These are phyloP conservation scores for Schizopora paradoxa DNA, from an alignment of 1,284 basidiomycete species.

Conservation along the genomic window DNA sequence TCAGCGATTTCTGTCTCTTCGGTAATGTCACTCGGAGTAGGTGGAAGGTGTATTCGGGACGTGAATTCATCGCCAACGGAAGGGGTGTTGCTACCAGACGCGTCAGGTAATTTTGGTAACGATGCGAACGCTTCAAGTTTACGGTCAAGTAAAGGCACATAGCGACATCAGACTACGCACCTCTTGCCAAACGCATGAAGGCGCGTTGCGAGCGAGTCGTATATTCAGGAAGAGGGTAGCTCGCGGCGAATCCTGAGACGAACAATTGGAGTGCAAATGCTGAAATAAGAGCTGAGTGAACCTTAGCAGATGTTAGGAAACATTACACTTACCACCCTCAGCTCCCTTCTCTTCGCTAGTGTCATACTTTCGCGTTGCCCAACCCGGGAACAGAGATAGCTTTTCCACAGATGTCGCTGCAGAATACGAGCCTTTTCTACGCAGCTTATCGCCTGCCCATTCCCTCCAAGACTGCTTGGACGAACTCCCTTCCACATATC, in stretches of 20 bases:
- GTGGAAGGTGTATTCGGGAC: slow-evolving; percentile 53
- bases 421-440: slow-evolving; percentile 22
- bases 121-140: slow-evolving; percentile 51
- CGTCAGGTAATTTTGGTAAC: slow-evolving; percentile 46
- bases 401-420: slow-evolving; percentile 27
- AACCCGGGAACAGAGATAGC: slow-evolving; percentile 37
- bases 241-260: slow-evolving; percentile 71
- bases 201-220: slow-evolving; percentile 70
- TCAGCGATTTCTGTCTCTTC: slow-evolving; percentile 52
- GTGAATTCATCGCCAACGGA: slow-evolving; percentile 16
- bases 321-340: slow-evolving; percentile 17
- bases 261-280: slow-evolving; percentile 67
- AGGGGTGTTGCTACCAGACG: slow-evolving; percentile 10
- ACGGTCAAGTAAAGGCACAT: slow-evolving; percentile 9
- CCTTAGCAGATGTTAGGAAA: background rate
- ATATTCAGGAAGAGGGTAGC: slow-evolving; percentile 52
- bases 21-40: slow-evolving; percentile 51
- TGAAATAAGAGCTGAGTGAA: slow-evolving; percentile 8
- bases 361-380: slow-evolving; percentile 34
- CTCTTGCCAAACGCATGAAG: slow-evolving; percentile 72
- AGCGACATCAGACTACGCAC: slow-evolving; percentile 34
- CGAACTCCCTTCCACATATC: slow-evolving; percentile 18
- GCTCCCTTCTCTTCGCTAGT: slow-evolving; percentile 12
- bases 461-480: slow-evolving; percentile 36
- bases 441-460: slow-evolving; percentile 46